Conservation (phyloP, 306 rosid species). For the Notholithocarpus densiflorus region DNA sequence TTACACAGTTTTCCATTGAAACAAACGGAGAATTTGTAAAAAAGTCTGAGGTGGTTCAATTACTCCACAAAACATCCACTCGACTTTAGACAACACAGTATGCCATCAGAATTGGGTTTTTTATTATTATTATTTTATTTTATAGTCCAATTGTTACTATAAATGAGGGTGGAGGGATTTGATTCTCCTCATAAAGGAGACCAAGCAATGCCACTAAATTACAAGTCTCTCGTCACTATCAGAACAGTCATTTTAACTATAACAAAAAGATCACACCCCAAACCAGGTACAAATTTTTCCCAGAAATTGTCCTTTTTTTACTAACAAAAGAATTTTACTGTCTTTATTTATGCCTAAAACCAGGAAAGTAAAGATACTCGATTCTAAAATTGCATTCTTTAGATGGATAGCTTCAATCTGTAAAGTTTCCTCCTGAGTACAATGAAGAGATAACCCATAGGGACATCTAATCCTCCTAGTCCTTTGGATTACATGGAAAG, state of each 20-base stretch:
- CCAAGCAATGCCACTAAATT: too few species aligned
- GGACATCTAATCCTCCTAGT: neutral
- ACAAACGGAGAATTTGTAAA: neutral
- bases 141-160: too few species aligned
- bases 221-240: neutral
- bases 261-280: neutral
- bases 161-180: too few species aligned
- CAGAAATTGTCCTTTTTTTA: neutral
- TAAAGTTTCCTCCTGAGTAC: neutral
- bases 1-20: fast-evolving
- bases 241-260: neutral
- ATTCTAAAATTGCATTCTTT: neutral
- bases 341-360: neutral
- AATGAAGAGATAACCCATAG: neutral
- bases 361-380: neutral
- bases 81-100: neutral
- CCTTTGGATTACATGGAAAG: neutral
- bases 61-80: neutral
- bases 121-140: too few species aligned
- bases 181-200: too few species aligned
- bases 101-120: neutral
- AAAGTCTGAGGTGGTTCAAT: neutral
- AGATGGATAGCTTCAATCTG: neutral
- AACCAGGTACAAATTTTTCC: neutral
- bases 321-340: neutral